A percentile compares a stretch with the other conserved stretches of the same genome.
Evolutionary conservation across 2,329 filamentous ascomycete species (phyloP).

Genomic region (Zalaria sp.): DNA sequence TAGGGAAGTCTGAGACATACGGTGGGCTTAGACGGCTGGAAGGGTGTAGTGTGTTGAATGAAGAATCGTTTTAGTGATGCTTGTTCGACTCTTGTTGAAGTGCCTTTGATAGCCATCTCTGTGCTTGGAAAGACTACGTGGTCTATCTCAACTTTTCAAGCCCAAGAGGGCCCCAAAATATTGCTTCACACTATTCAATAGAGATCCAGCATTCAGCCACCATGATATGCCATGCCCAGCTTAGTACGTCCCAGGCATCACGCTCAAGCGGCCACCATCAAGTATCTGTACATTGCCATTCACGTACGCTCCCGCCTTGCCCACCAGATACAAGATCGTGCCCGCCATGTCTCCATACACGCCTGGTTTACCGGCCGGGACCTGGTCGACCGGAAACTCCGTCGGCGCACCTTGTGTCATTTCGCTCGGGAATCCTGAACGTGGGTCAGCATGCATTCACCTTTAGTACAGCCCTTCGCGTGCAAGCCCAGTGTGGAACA

Average conservation of each 20-base stretch:
- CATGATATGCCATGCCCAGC: too few relatives aligned
- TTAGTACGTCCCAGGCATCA: conserved; percentile 10
- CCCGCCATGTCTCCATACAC: conserved; percentile 33
- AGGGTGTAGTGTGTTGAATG: background rate
- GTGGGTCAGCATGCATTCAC: too few relatives aligned
- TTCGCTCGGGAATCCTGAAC: conserved; percentile 24
- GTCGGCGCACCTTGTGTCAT: conserved; percentile 24
- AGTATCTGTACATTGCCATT: conserved; percentile 38
- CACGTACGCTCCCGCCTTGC: conserved; percentile 36
- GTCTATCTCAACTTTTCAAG: too few relatives aligned
- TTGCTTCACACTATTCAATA: too few relatives aligned
- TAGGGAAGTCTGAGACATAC: conserved; percentile 41
- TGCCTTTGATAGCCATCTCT: background rate
- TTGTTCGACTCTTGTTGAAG: too few relatives aligned
- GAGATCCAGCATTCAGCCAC: too few relatives aligned
- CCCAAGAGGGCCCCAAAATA: too few relatives aligned
- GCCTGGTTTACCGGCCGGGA: conserved; percentile 22
- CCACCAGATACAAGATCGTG: conserved; percentile 36
- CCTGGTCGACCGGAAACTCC: conserved; percentile 18
- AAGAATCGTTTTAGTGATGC: background rate
- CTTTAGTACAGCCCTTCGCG: too few relatives aligned
- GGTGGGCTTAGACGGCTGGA: background rate
- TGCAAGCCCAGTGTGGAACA: background rate
- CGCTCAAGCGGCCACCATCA: conserved; percentile 24
- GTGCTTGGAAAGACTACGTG: too few relatives aligned